Base-by-base conservation (phyloP, 192 early-diverging fungal species). In the Mortierella antarctica region DNA sequence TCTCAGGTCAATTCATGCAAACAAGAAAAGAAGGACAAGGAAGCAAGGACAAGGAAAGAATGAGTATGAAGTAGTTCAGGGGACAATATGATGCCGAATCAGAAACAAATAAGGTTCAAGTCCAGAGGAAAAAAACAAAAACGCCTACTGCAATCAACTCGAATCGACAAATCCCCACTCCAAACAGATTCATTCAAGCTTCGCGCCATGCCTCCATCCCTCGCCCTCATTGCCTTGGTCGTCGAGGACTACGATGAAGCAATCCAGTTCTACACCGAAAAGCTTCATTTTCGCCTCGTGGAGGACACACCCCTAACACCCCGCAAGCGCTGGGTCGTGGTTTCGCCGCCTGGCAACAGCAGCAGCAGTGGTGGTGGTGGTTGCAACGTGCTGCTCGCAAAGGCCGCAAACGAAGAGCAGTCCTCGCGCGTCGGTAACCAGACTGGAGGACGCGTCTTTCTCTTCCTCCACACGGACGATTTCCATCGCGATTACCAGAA, bases 401-500 rank as follows among this genome's bases (percentile, higher is more conserved):
- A 54, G 40, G 63, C 63, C 40, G 63, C 50, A 5, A 65, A 10
- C 17, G 51, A 40, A 14, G 63, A 65, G 53, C 63, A 65, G 40
- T 53, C 63, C 23, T 65, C 63, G 15, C 3, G 47, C 51, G 53
- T 65, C 13, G 63, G 63, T 2, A 68, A 68, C 66, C 66, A 68
- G 42, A 48, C 45, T 31, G 66, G 66, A 50, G 66, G 66, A 47
- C 54, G 55, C 39, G 55, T 68, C 7, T 57, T 68, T 39, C 50
- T 65, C 63, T 65, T 65, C 50, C 63, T 65, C 63, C 23, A 65
- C 14, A 65, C 63, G 23, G 63, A 65, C 40, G 42, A 65, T 49
- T 65, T 65, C 41, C 63, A 51, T 10, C 63, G 51, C 1, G 63
- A 54, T 31, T 65, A 65, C 15, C 63, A 65, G 53, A 65, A 65